Evolutionary conservation across 495 filamentous ascomycete species (phyloP), one percentile per base, ranked within the genome.

Genomic region (Rusavskia elegans): DNA sequence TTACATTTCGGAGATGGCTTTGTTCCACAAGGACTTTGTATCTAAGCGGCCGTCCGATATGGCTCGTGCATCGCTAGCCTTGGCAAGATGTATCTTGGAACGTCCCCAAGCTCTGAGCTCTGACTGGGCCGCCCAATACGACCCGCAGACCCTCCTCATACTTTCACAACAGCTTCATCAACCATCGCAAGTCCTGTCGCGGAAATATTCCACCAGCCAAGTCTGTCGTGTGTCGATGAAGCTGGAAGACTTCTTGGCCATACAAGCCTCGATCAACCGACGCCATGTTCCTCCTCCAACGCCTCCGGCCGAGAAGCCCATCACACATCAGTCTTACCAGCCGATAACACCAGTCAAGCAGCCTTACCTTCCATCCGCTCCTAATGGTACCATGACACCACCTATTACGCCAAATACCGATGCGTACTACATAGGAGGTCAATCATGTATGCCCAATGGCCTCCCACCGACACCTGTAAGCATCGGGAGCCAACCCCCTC

Each of bases 21-120:
- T 97, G 41, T 99, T 93, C 71, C 87, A 96, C 68, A 83, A 87
- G 59, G 93, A 97, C 51, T 97, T 97, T 61, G 88, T 99, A 50
- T 87, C 86, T 36, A 85, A 81, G 49, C 82, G 80, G 52, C 89
- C 92, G 19, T 94, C 89, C 4, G 80, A 93, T 55, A 85, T 97
- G 73, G 92, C 92, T 42, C 76, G 86, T 55, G 83, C 87, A 45
- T 85, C 89, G 1, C 70, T 97, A 49, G 87, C 85, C 39, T 73
- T 99, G 45, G 84, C 92, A 32, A 75, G 88, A 42, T 90, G 83
- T 66, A 88, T 99, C 56, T 76, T 97, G 38, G 78, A 79, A 63
- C 80, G 87, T 52, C 78, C 82, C 40, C 85, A 92, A 61, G 76
- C 85, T 52, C 77, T 75, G 50, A 76, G 81, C 56, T 80, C 75